Base-by-base conservation (phyloP, 2,329 filamentous ascomycete genomes). In the Penicillium concentricum region DNA sequence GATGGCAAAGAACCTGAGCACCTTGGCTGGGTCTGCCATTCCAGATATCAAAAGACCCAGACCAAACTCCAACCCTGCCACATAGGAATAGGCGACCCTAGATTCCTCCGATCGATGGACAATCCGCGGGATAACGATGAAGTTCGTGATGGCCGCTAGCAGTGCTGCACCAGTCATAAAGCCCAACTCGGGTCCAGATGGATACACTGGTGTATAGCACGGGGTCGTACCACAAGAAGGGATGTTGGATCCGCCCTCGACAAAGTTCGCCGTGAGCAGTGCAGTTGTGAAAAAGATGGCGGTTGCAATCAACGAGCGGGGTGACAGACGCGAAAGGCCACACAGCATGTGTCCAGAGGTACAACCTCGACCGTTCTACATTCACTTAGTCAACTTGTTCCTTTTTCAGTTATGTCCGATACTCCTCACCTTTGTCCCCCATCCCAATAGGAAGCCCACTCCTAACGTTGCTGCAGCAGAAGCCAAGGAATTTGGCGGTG, bases 321-420 rank as follows among this genome's bases (percentile, higher is more conserved):
- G 71, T 15, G 78, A 82, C 26, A 81, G 71, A 39, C 80, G 75
- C 5, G 79, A 75, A 5, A 83, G 63, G 2, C 81, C 81, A 58
- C 81, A 82, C 32, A 84, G 77, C 78, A 83, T 82, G 62, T 84
- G 81, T 50, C 81, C 81, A 2, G 81, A 82, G 10, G 81, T 83
- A 62, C 81, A 84, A 18, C 81, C 81, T 52, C 76, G 74, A 47
- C 73, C 75, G 61, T 75, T 76, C 78, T 80, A 54, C 13, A 50
- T n/a, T 50, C 28, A 26, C 20, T 35, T 46, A 39, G 54, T 46
- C 42, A 52, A 32, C 20, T 9, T 34, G 20, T 35, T 38, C 32
- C 18, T 37, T 15, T n/a, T n/a, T 4, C n/a, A 18, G 41, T 26
- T 13, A 35, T 45, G 15, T 32, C 20, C 6, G 24, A 16, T 30